phyloP scores from a whole-genome alignment of 1,284 basidiomycete genomes.

The Tilletia walkeri region DNA sequence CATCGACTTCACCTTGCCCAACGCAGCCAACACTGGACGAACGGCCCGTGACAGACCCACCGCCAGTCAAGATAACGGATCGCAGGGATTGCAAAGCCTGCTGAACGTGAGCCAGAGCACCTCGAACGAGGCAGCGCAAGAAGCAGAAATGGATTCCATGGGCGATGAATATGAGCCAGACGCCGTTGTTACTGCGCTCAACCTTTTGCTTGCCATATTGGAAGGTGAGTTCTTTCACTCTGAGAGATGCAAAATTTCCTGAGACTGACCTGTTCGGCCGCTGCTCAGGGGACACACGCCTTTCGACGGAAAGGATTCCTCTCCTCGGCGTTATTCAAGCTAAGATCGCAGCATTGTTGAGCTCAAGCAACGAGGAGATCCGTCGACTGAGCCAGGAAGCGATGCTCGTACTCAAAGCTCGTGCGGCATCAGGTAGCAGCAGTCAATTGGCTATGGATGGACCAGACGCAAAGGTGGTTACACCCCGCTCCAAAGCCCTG shows the following conservation, averaged over 20 bases:
- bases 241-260: neutral
- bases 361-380: constrained; percentile 51
- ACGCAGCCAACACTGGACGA: neutral
- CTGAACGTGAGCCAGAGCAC: too few relatives aligned
- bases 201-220: constrained; percentile 46
- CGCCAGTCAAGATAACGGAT: too few relatives aligned
- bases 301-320: constrained; percentile 33
- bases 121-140: too few relatives aligned
- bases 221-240: constrained; percentile 29
- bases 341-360: constrained; percentile 35
- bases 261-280: neutral
- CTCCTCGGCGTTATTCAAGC: constrained; percentile 43
- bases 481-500: constrained; percentile 27
- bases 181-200: constrained; percentile 40
- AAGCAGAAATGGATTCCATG: constrained; percentile 18
- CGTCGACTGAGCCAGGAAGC: constrained; percentile 71
- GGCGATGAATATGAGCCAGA: constrained; percentile 32
- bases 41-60: neutral
- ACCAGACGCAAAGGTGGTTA: constrained; percentile 12
- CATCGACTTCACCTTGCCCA: constrained; percentile 40
- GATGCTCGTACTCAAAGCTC: constrained; percentile 74
- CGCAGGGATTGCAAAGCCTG: too few relatives aligned
- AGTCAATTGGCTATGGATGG: neutral
- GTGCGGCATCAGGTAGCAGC: constrained; percentile 53
- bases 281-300: constrained; percentile 18